Evolutionary conservation across 1,284 basidiomycete genomes (phyloP).

Genomic region (Austroboletus novae-zelandiae): DNA sequence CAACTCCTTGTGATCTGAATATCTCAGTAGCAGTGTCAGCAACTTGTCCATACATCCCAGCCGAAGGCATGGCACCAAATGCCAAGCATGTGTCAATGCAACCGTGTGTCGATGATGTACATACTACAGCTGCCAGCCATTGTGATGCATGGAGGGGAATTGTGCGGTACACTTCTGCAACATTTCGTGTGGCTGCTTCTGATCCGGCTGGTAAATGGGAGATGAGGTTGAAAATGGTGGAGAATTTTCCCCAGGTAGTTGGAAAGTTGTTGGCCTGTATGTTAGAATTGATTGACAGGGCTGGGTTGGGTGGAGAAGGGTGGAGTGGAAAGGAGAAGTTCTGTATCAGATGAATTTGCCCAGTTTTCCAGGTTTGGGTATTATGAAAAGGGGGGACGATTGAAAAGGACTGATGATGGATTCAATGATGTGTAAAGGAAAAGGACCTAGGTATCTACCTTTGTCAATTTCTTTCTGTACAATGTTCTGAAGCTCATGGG

Average conservation of each 20-base stretch:
- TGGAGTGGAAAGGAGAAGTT: slow-evolving; percentile 3
- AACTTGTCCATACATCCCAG: slow-evolving; percentile 32
- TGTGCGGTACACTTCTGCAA: background rate
- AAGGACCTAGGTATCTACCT: background rate
- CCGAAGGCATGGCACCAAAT: slow-evolving; percentile 28
- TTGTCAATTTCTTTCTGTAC: background rate
- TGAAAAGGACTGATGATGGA: background rate
- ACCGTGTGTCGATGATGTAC: background rate
- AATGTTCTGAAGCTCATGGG: background rate
- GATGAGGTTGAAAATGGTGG: background rate
- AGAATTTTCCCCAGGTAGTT: slow-evolving; percentile 2
- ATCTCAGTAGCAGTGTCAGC: slow-evolving; percentile 28
- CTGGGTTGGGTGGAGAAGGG: accelerated
- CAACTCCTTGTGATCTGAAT: background rate
- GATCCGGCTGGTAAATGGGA: background rate
- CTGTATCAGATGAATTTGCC: slow-evolving; percentile 4
- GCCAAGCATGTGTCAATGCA: slow-evolving; percentile 2
- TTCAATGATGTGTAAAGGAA: background rate
- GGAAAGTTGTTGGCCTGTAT: background rate
- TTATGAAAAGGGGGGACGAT: background rate
- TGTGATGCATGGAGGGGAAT: background rate
- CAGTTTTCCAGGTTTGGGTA: background rate
- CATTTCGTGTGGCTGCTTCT: background rate
- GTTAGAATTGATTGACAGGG: background rate
- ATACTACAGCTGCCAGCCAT: background rate